Conservation (phyloP, 2,329 filamentous ascomycete genomes). For the Aulographum hederae region DNA sequence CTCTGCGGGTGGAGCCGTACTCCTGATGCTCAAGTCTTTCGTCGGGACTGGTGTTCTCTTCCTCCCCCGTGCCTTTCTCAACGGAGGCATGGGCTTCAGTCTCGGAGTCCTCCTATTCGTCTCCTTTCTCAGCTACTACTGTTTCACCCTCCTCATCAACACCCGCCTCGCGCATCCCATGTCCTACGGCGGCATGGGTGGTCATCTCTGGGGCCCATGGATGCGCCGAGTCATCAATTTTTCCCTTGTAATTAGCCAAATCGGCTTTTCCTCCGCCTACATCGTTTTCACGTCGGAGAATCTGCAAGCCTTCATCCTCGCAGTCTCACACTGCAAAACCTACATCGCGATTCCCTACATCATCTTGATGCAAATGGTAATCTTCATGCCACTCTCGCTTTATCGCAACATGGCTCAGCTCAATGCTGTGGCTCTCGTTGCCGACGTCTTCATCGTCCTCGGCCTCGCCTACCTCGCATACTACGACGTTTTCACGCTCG, state of each 20-base stretch:
- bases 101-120: slow-evolving; percentile 78
- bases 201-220: slow-evolving; percentile 75
- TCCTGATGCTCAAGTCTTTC: slow-evolving; percentile 90
- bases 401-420: slow-evolving; percentile 96
- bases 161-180: slow-evolving; percentile 72
- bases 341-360: slow-evolving; percentile 75
- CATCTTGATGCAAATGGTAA: slow-evolving; percentile 85
- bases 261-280: slow-evolving; percentile 88
- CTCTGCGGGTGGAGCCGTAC: slow-evolving; percentile 57
- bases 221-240: slow-evolving; percentile 74
- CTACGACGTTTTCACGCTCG: slow-evolving; percentile 77
- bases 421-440: slow-evolving; percentile 81
- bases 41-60: slow-evolving; percentile 93
- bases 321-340: slow-evolving; percentile 73
- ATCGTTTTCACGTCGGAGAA: slow-evolving; percentile 97
- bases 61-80: slow-evolving; percentile 79
- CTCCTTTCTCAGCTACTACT: slow-evolving; percentile 82
- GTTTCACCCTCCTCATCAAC: slow-evolving; percentile 82
- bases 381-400: slow-evolving; percentile 86
- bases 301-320: slow-evolving; percentile 81
- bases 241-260: slow-evolving; percentile 88
- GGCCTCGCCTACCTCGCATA: slow-evolving; percentile 91
- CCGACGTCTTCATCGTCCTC: slow-evolving; percentile 84
- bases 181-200: slow-evolving; percentile 97
- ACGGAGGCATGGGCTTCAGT: slow-evolving; percentile 94